Percentiles rank a stretch among this genome's conserved stretches.
phyloP scores from a whole-genome alignment of 2,329 filamentous ascomycete genomes.

The Fusarium sp. region DNA sequence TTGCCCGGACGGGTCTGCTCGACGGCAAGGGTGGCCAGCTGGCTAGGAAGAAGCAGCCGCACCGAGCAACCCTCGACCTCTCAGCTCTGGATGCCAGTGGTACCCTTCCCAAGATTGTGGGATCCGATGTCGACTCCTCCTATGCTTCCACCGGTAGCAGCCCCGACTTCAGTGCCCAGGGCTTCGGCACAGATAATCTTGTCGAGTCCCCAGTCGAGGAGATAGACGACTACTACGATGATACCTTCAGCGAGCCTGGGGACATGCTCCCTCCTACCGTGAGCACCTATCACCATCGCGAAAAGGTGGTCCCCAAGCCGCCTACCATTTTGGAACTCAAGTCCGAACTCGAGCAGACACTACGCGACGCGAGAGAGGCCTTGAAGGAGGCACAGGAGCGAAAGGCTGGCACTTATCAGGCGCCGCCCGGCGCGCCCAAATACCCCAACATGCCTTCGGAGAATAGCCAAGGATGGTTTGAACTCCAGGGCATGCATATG shows the following conservation, averaged over 20 bases:
- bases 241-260: constrained; percentile 68
- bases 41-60: constrained; percentile 72
- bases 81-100: constrained; percentile 56
- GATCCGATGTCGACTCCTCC: constrained; percentile 64
- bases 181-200: constrained; percentile 49
- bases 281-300: constrained; percentile 90
- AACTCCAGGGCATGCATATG: constrained; percentile 90
- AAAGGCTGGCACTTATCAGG: constrained; percentile 46
- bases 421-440: constrained; percentile 42
- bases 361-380: constrained; percentile 73
- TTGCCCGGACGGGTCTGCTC: constrained; percentile 89
- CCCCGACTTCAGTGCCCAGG: constrained; percentile 59
- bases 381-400: constrained; percentile 64
- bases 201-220: constrained; percentile 59
- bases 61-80: constrained; percentile 65
- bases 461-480: constrained; percentile 73
- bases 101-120: constrained; percentile 50
- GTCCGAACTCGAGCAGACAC: constrained; percentile 67
- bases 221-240: constrained; percentile 61
- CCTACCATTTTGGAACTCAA: constrained; percentile 84
- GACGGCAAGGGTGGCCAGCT: constrained; percentile 92
- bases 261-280: constrained; percentile 95
- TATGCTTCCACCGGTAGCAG: constrained; percentile 68
- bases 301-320: constrained; percentile 81
- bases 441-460: constrained; percentile 54